phyloP scores from a whole-genome alignment of 192 early-diverging fungal species.

The Radiomyces spectabilis region DNA sequence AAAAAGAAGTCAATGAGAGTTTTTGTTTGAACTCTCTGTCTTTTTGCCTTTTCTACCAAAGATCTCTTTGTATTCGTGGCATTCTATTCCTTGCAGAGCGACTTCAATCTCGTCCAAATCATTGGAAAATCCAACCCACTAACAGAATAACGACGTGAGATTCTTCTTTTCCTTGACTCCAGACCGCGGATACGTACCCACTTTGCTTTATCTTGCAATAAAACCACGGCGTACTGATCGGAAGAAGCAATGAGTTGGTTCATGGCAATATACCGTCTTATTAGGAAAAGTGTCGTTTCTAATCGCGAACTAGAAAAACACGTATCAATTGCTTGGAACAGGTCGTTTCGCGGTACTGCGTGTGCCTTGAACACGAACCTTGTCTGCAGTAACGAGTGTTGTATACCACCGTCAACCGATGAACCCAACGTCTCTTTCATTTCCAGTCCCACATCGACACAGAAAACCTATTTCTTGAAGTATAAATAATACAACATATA shows the following conservation, averaged over 20 bases:
- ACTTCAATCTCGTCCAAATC: neutral
- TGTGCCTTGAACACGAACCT: neutral
- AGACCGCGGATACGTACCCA: neutral
- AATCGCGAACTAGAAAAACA: neutral
- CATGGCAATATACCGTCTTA: neutral
- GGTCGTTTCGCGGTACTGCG: neutral
- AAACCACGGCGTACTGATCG: neutral
- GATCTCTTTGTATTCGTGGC: neutral
- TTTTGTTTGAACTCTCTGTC: no score
- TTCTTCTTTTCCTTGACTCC: neutral
- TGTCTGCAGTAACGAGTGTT: neutral
- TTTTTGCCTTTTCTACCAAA: neutral
- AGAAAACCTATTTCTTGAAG: neutral
- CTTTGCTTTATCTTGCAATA: neutral
- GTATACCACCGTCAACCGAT: neutral
- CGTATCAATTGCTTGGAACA: neutral
- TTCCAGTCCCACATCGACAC: neutral
- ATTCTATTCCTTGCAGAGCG: neutral
- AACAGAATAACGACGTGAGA: neutral
- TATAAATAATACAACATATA: no score
- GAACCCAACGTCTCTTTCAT: neutral
- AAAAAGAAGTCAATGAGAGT: neutral
- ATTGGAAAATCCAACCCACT: neutral
- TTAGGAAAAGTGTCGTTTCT: neutral
- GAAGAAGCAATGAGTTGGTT: neutral